Evolutionary conservation across 1,284 basidiomycete genomes (phyloP).

Genomic region (Leccinum fuscescens): DNA sequence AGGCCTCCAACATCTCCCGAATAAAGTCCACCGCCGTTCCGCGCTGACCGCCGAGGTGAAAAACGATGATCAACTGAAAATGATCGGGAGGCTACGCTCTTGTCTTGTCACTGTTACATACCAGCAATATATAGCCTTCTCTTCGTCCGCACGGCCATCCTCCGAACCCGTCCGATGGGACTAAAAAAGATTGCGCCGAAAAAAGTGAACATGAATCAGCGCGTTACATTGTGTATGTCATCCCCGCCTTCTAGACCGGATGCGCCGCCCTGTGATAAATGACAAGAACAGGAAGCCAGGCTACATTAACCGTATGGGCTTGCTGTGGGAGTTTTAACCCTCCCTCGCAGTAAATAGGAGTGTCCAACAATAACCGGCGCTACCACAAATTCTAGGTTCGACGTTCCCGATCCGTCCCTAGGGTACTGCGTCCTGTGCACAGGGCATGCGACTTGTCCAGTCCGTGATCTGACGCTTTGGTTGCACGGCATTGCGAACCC

Average conservation of each 20-base stretch:
- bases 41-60: conserved; percentile 22
- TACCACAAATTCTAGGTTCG: conserved; percentile 15
- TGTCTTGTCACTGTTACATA: conserved; percentile 3
- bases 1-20: conserved; percentile 43
- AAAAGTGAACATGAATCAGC: conserved; percentile 10
- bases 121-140: conserved; percentile 2
- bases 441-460: background rate
- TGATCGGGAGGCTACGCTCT: conserved; percentile 20
- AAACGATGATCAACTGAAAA: conserved; percentile 16
- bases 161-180: conserved; percentile 11
- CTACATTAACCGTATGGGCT: conserved; percentile 11
- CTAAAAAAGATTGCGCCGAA: conserved; percentile 5
- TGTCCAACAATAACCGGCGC: conserved; percentile 14
- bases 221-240: conserved; percentile 19
- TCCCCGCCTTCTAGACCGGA: conserved; percentile 14
- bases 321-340: conserved; percentile 19
- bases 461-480: conserved; percentile 7
- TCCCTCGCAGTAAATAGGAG: conserved; percentile 14
- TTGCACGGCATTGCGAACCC: conserved; percentile 12
- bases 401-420: conserved; percentile 14
- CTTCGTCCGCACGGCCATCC: conserved; percentile 9
- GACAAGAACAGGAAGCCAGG: conserved; percentile 10
- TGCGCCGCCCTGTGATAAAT: conserved; percentile 10
- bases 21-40: conserved; percentile 33
- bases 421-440: conserved; percentile 10